Conservation (phyloP, 495 filamentous ascomycete genomes). For the Xylaria longipes region DNA sequence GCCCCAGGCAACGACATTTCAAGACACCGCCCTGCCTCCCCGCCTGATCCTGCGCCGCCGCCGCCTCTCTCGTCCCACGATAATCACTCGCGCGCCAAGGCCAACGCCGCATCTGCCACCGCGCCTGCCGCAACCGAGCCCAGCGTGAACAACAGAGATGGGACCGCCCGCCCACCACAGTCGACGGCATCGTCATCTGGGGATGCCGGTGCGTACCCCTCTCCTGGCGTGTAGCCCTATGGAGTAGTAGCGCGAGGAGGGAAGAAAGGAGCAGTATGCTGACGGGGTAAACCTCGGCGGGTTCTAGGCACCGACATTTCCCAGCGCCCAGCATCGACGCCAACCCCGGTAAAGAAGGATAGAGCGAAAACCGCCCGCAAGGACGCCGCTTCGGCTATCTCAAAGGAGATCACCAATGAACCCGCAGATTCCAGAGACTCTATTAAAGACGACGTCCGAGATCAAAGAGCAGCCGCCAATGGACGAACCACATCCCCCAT, state of each 20-base stretch:
- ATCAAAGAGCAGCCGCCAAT: slow-evolving; percentile 19
- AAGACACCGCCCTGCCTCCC: slow-evolving; percentile 5
- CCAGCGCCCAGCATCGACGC: slow-evolving; percentile 7
- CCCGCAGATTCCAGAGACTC: slow-evolving; percentile 15
- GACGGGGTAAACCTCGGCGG: slow-evolving; percentile 8
- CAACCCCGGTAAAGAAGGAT: slow-evolving; percentile 32
- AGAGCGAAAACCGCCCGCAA: slow-evolving; percentile 34
- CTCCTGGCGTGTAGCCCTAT: background rate
- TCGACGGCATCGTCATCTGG: slow-evolving; percentile 12
- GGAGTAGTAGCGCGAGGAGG: background rate
- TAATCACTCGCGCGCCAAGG: background rate
- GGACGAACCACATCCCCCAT: slow-evolving; percentile 31
- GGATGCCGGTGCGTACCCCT: slow-evolving; percentile 22
- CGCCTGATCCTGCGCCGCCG: background rate
- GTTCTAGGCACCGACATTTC: slow-evolving; percentile 35
- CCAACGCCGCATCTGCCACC: slow-evolving; percentile 3
- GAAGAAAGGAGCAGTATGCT: slow-evolving; percentile 13
- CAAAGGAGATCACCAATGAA: slow-evolving; percentile 36
- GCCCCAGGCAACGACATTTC: slow-evolving; percentile 18
- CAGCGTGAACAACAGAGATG: slow-evolving; percentile 4
- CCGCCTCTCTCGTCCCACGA: slow-evolving; percentile 8
- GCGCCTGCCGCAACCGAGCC: background rate
- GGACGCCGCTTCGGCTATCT: slow-evolving; percentile 34
- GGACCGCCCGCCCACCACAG: background rate
- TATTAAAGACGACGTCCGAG: slow-evolving; percentile 22